Conservation (phyloP, 2,329 filamentous ascomycete genomes). For the Exophiala aquamarina region DNA sequence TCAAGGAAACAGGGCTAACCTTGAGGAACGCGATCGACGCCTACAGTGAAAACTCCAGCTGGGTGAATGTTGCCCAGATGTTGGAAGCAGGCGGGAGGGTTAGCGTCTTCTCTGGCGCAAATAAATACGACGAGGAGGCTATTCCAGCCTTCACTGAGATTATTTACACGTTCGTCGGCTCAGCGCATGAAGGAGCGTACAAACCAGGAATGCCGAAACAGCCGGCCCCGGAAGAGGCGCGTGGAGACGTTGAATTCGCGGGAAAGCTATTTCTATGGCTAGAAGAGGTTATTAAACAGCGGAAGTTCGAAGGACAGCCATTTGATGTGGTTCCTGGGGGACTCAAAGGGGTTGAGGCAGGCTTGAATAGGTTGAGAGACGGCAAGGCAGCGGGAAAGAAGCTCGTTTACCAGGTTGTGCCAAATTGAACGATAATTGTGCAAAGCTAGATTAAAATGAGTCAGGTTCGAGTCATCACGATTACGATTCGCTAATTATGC, state of each 20-base stretch:
- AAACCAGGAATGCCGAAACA: slow-evolving; percentile 23
- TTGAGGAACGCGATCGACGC: slow-evolving; percentile 54
- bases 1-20: slow-evolving; percentile 32
- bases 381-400: neutral
- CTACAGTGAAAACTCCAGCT: slow-evolving; percentile 52
- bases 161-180: slow-evolving; percentile 38
- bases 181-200: slow-evolving; percentile 29
- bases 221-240: slow-evolving; percentile 25
- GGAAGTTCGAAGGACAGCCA: slow-evolving; percentile 51
- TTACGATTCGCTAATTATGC: no score
- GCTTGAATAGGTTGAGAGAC: neutral
- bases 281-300: slow-evolving; percentile 45
- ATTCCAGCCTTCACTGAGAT: slow-evolving; percentile 34
- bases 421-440: no score
- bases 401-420: neutral
- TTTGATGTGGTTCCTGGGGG: slow-evolving; percentile 53
- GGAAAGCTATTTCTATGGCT: slow-evolving; percentile 46
- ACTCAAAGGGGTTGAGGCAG: slow-evolving; percentile 9
- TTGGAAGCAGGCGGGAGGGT: slow-evolving; percentile 42
- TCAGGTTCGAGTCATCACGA: no score
- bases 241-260: slow-evolving; percentile 43
- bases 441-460: no score
- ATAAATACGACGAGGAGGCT: slow-evolving; percentile 40
- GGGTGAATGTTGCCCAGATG: slow-evolving; percentile 45
- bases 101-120: slow-evolving; percentile 42